Conservation (phyloP, 345 rosid genomes). For the Psidium friedrichsthalianum region DNA sequence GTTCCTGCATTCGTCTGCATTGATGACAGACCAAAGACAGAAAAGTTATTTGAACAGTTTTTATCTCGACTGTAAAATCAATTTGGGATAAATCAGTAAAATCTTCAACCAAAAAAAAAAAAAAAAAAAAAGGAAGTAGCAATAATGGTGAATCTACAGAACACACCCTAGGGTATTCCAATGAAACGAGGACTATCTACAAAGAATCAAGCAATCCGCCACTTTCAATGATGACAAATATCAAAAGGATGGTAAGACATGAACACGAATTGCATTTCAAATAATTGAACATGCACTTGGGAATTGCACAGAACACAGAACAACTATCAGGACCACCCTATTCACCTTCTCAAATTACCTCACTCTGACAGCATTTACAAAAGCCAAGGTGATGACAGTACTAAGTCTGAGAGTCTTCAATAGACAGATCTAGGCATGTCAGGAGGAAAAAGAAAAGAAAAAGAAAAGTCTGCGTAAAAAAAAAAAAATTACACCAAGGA, state of each 20-base stretch:
- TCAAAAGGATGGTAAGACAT: background rate
- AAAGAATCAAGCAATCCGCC: background rate
- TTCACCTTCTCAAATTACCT: background rate
- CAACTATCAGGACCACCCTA: background rate
- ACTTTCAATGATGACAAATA: background rate
- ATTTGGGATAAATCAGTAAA: background rate
- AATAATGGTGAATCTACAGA: background rate
- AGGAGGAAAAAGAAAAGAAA: background rate
- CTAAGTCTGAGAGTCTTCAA: background rate
- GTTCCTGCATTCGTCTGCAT: conserved; percentile 76
- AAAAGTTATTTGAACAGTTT: background rate
- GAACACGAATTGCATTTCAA: background rate
- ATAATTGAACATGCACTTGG: background rate
- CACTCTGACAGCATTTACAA: background rate
- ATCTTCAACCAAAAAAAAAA: background rate
- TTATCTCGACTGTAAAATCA: background rate
- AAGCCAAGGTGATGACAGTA: too few relatives aligned
- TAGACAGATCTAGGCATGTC: background rate
- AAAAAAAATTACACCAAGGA: background rate
- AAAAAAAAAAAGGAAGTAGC: background rate
- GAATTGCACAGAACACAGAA: background rate
- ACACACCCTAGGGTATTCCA: background rate
- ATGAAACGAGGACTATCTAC: background rate
- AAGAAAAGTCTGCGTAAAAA: background rate
- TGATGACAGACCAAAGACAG: background rate